Evolutionary conservation across 495 filamentous ascomycete species (phyloP).

Genomic region (Lophium mytilinum): DNA sequence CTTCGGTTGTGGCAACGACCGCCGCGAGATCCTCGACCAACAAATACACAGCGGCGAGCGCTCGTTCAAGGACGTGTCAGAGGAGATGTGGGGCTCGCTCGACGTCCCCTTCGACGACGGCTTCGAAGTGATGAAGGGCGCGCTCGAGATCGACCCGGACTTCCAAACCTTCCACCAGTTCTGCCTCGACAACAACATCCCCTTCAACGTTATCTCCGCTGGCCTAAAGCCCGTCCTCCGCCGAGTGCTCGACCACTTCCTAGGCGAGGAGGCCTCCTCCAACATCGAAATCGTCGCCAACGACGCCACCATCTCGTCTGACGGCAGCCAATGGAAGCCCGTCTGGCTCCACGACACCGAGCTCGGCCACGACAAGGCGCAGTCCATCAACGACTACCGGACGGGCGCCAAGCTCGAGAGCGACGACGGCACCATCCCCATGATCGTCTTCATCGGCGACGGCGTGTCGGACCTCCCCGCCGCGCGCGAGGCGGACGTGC

Average conservation of each 20-base stretch:
- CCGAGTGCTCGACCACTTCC: slow-evolving; percentile 54
- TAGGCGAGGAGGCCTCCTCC: slow-evolving; percentile 52
- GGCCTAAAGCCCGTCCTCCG: slow-evolving; percentile 60
- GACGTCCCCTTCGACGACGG: slow-evolving; percentile 65
- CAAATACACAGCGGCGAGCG: slow-evolving; percentile 61
- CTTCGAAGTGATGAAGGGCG: slow-evolving; percentile 59
- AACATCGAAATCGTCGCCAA: slow-evolving; percentile 67
- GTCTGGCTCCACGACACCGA: slow-evolving; percentile 62
- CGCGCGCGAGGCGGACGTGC: slow-evolving; percentile 64
- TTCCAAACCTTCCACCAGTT: slow-evolving; percentile 61
- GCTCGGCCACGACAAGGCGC: slow-evolving; percentile 63
- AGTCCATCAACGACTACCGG: slow-evolving; percentile 55
- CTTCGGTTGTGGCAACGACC: slow-evolving; percentile 54
- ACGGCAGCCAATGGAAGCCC: slow-evolving; percentile 58
- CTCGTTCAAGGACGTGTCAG: slow-evolving; percentile 64
- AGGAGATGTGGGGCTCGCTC: slow-evolving; percentile 69
- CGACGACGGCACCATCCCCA: slow-evolving; percentile 55
- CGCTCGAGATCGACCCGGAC: slow-evolving; percentile 56
- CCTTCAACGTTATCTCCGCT: slow-evolving; percentile 67
- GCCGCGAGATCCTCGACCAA: slow-evolving; percentile 51
- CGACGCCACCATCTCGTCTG: slow-evolving; percentile 51
- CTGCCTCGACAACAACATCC: slow-evolving; percentile 55
- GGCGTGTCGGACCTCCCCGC: slow-evolving; percentile 70
- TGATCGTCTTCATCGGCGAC: slow-evolving; percentile 71
- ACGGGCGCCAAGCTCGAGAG: slow-evolving; percentile 43